Evolutionary conservation across 2,329 filamentous ascomycete genomes (phyloP).

Genomic region (Fusarium heterosporum): DNA sequence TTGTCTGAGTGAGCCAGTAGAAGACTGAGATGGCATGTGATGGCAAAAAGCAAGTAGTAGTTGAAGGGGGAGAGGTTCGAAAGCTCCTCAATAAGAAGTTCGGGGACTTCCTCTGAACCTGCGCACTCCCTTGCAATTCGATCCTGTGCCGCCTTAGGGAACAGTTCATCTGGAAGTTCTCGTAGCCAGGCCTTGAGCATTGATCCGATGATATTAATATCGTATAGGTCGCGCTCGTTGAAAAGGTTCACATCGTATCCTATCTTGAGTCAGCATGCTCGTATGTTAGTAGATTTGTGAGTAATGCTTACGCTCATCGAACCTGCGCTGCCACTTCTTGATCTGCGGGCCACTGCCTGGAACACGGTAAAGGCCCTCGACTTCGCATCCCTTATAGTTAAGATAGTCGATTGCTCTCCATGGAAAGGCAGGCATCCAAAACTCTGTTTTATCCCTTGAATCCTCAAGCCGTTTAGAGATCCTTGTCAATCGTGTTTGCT

Average conservation of each 20-base stretch:
- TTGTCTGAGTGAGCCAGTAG: slow-evolving; percentile 91
- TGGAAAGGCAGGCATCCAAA: slow-evolving; percentile 97
- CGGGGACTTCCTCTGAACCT: slow-evolving; percentile 82
- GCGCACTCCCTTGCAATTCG: slow-evolving; percentile 83
- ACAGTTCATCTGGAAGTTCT: slow-evolving; percentile 92
- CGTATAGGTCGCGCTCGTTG: slow-evolving; percentile 86
- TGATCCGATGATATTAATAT: slow-evolving; percentile 96
- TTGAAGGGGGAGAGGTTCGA: slow-evolving; percentile 96
- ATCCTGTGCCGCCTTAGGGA: slow-evolving; percentile 86
- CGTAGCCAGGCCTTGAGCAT: slow-evolving; percentile 97
- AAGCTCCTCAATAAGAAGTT: slow-evolving; percentile 88
- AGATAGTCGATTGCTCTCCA: slow-evolving; percentile 97
- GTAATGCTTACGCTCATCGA: slow-evolving; percentile 77
- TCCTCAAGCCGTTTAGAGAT: slow-evolving; percentile 91
- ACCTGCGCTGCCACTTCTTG: slow-evolving; percentile 91
- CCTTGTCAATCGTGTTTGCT: slow-evolving; percentile 89
- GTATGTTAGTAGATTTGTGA: background rate
- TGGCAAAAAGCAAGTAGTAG: slow-evolving; percentile 97
- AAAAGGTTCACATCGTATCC: slow-evolving; percentile 93
- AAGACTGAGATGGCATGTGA: slow-evolving; percentile 94
- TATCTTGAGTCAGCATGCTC: slow-evolving; percentile 49
- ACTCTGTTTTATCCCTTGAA: slow-evolving; percentile 95
- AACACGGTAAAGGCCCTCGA: slow-evolving; percentile 92
- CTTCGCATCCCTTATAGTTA: slow-evolving; percentile 93
- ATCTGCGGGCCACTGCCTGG: slow-evolving; percentile 91